phyloP scores from a whole-genome alignment of 345 rosid species.

The Acer negundo region DNA sequence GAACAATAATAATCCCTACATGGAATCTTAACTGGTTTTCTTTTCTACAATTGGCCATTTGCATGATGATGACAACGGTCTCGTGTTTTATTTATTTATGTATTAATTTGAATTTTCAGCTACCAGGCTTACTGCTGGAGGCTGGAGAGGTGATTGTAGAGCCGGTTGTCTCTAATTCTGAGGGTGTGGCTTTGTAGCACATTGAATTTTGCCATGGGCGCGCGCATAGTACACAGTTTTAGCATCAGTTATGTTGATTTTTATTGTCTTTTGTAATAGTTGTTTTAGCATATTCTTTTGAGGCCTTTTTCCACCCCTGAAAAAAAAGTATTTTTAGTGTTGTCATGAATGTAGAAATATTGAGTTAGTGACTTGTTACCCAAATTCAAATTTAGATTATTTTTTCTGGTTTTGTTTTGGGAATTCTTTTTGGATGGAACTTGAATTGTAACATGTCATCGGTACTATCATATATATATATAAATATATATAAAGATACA shows the following conservation, averaged over 20 bases:
- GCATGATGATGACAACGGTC: not conserved
- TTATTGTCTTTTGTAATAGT: slow-evolving; percentile 11
- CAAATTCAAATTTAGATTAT: slow-evolving; percentile 2
- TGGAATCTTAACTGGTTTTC: not conserved
- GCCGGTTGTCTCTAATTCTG: slow-evolving; percentile 29
- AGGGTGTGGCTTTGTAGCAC: slow-evolving; percentile 34
- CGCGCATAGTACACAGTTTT: slow-evolving; percentile 19
- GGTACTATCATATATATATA: not conserved
- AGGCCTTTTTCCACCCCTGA: slow-evolving; percentile 11
- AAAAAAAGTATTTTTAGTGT: slow-evolving; percentile 13
- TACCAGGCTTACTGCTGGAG: slow-evolving; percentile 35
- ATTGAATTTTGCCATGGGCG: slow-evolving; percentile 35
- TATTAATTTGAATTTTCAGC: slow-evolving; percentile 3
- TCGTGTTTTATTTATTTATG: not conserved
- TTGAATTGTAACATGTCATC: slow-evolving; percentile 16
- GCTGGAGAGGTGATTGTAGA: slow-evolving; percentile 29
- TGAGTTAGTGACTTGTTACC: slow-evolving; percentile 5
- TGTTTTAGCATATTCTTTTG: slow-evolving; percentile 34
- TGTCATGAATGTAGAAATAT: slow-evolving; percentile 35
- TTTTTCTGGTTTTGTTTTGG: slow-evolving; percentile 14
- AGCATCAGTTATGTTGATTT: slow-evolving; percentile 10
- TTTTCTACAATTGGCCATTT: not conserved
- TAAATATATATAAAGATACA: not conserved
- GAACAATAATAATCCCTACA: not conserved
- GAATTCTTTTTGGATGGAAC: not conserved